phyloP scores from a whole-genome alignment of 164 flowering plant genomes.

The Dillenia suffruticosa region DNA sequence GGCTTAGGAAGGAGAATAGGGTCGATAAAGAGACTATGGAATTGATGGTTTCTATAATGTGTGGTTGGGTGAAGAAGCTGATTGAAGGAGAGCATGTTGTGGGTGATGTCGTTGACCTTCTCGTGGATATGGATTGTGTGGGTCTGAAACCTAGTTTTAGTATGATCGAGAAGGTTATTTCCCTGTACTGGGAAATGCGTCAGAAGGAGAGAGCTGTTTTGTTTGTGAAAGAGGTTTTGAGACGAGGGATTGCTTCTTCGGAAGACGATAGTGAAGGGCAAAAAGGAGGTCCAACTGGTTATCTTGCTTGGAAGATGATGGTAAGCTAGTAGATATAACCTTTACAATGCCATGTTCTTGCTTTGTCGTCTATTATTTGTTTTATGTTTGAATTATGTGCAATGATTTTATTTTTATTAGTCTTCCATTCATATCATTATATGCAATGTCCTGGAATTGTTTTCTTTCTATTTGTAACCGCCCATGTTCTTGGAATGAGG shows the following conservation, averaged over 20 bases:
- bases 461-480: background rate
- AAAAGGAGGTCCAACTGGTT: slow-evolving; percentile 88
- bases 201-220: slow-evolving; percentile 53
- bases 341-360: too few species aligned
- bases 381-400: background rate
- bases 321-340: slow-evolving; percentile 25
- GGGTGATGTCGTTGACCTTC: slow-evolving; percentile 73
- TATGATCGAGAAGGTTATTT: slow-evolving; percentile 89
- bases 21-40: slow-evolving; percentile 95
- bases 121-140: slow-evolving; percentile 93
- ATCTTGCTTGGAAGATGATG: slow-evolving; percentile 98
- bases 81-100: slow-evolving; percentile 49
- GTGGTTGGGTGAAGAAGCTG: slow-evolving; percentile 82
- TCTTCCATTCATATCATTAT: too few species aligned
- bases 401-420: background rate
- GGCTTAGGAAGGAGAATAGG: slow-evolving; percentile 78
- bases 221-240: slow-evolving; percentile 76
- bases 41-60: slow-evolving; percentile 94
- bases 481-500: too few species aligned
- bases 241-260: slow-evolving; percentile 36
- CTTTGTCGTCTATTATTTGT: background rate
- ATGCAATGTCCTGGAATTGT: background rate
- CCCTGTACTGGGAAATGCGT: slow-evolving; percentile 77
- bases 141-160: slow-evolving; percentile 79
- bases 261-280: slow-evolving; percentile 40